Conservation (phyloP, 495 filamentous ascomycete genomes). For the Penicillium psychrofluorescens region DNA sequence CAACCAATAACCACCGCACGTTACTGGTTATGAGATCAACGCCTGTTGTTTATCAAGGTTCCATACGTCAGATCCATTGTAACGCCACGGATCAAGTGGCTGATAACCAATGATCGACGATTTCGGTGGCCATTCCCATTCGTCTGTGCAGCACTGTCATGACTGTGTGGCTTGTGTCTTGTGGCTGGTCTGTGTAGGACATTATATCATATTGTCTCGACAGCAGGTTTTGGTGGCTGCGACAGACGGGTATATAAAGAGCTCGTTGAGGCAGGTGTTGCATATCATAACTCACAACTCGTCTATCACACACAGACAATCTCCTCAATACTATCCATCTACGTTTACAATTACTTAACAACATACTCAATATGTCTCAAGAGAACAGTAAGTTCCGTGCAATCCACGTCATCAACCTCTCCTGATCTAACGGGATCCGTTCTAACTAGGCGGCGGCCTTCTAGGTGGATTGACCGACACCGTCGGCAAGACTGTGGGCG, state of each 20-base stretch:
- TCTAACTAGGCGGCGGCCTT: slow-evolving; percentile 13
- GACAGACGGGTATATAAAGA: too few species aligned
- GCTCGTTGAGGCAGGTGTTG: too few species aligned
- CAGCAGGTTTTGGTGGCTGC: slow-evolving; percentile 5
- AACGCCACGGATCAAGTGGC: not conserved
- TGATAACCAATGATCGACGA: not conserved
- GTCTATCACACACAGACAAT: too few species aligned
- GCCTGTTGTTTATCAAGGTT: not conserved
- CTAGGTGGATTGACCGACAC: slow-evolving; percentile 28
- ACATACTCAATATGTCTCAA: slow-evolving; percentile 6
- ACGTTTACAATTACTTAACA: too few species aligned
- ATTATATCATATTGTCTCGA: slow-evolving; percentile 16
- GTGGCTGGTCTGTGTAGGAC: not conserved
- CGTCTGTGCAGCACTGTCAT: not conserved
- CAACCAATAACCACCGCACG: slow-evolving; percentile 6
- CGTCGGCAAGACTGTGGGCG: slow-evolving; percentile 29
- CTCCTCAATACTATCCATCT: too few species aligned
- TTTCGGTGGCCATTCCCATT: too few species aligned
- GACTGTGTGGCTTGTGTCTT: slow-evolving; percentile 10
- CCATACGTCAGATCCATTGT: slow-evolving; percentile 8
- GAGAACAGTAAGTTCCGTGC: slow-evolving; percentile 6
- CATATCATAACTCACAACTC: too few species aligned
- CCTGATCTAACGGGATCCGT: too few species aligned
- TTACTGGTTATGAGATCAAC: not conserved
- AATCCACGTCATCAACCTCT: not conserved